Conservation (phyloP, 1,284 basidiomycete species). For the Schizophyllum commune region DNA sequence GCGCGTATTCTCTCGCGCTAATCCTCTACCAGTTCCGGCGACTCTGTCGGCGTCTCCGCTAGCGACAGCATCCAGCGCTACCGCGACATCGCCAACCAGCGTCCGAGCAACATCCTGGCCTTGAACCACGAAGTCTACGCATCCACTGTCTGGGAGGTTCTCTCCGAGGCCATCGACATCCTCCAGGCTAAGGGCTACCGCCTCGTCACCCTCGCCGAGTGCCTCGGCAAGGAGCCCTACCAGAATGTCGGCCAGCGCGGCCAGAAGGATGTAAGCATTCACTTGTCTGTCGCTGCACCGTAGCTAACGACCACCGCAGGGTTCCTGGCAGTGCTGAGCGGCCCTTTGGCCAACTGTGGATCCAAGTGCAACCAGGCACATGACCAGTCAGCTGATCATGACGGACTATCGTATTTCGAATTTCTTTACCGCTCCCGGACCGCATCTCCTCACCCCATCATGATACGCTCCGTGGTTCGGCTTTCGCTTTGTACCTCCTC, state of each 20-base stretch:
- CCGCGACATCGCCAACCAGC: constrained; percentile 17
- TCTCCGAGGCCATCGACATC: not conserved
- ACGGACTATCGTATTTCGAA: too few species aligned
- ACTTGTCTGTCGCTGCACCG: too few species aligned
- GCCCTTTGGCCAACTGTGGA: too few species aligned
- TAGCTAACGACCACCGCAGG: not conserved
- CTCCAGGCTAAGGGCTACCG: constrained; percentile 1
- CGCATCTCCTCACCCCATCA: too few species aligned
- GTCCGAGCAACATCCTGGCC: constrained; percentile 25
- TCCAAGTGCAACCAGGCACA: too few species aligned
- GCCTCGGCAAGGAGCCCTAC: constrained; percentile 31
- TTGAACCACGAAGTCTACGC: constrained; percentile 28
- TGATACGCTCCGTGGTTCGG: too few species aligned
- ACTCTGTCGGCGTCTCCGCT: constrained; percentile 24
- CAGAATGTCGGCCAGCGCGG: constrained; percentile 21
- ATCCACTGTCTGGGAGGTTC: not conserved
- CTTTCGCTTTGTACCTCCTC: too few species aligned
- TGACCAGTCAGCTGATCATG: too few species aligned
- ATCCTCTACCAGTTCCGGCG: constrained; percentile 18
- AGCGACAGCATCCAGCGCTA: constrained; percentile 24
- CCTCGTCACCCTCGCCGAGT: constrained; percentile 35
- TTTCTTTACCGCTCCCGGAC: too few species aligned
- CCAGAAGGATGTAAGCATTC: constrained; percentile 18
- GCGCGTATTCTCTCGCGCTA: not conserved
- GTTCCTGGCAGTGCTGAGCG: not conserved